phyloP scores from a whole-genome alignment of 352 stramenopile species.

The Phytophthora lateralis region DNA sequence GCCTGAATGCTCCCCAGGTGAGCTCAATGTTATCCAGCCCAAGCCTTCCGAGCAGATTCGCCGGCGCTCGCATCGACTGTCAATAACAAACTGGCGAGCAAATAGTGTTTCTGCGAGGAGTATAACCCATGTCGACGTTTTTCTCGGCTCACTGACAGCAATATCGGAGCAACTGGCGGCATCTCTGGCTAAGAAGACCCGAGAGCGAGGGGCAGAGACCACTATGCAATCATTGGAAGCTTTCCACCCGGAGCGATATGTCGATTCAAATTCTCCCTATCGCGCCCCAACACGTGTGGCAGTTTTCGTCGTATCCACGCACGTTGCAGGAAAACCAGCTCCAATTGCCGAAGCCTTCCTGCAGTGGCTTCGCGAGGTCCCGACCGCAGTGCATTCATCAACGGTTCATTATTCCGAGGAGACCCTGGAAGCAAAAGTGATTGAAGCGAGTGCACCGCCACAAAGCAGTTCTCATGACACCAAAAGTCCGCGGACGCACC shows the following conservation, averaged over 20 bases:
- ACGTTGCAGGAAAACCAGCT: constrained; percentile 94
- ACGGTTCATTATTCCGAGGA: background rate
- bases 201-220: constrained; percentile 57
- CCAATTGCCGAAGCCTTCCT: constrained; percentile 93
- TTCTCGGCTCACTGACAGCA: constrained; percentile 94
- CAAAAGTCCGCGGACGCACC: constrained; percentile 6
- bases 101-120: constrained; percentile 7
- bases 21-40: background rate
- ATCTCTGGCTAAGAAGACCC: constrained; percentile 74
- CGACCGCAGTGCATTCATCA: background rate
- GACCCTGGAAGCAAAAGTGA: background rate
- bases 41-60: constrained; percentile 3
- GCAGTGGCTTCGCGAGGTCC: constrained; percentile 64
- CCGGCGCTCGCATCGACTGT: constrained; percentile 12
- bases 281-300: constrained; percentile 33
- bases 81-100: constrained; percentile 5
- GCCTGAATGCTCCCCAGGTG: constrained; percentile 1
- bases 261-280: constrained; percentile 32
- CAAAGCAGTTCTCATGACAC: background rate
- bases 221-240: constrained; percentile 89
- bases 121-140: constrained; percentile 84
- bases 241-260: constrained; percentile 51
- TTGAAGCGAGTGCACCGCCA: background rate
- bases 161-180: constrained; percentile 93
- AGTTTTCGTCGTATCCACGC: constrained; percentile 95